Evolutionary conservation across 495 filamentous ascomycete genomes (phyloP).

Genomic region (Barbatosphaeria neglecta): DNA sequence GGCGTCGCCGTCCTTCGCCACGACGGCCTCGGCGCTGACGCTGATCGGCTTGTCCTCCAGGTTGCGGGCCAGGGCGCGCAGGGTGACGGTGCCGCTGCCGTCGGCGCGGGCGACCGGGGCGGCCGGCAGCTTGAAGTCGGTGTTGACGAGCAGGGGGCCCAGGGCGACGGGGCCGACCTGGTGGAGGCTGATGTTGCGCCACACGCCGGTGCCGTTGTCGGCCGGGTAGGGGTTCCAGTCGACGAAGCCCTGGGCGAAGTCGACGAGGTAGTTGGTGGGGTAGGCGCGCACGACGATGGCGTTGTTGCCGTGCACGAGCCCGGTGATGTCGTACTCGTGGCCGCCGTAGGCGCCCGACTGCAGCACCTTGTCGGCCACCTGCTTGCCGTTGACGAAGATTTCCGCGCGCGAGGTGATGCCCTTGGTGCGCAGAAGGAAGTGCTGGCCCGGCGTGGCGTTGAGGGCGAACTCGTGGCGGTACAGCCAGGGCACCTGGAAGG

Average conservation of each 20-base stretch:
- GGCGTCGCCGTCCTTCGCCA: slow-evolving; percentile 17
- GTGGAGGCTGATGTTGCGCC: slow-evolving; percentile 48
- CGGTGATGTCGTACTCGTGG: slow-evolving; percentile 41
- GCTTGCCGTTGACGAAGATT: slow-evolving; percentile 47
- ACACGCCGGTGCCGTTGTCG: slow-evolving; percentile 48
- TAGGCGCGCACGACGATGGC: slow-evolving; percentile 41
- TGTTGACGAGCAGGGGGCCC: slow-evolving; percentile 36
- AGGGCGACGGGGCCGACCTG: slow-evolving; percentile 44
- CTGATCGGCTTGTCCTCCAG: slow-evolving; percentile 24
- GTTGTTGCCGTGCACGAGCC: slow-evolving; percentile 26
- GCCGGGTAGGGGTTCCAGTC: slow-evolving; percentile 57
- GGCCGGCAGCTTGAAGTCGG: slow-evolving; percentile 22
- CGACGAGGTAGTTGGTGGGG: slow-evolving; percentile 47
- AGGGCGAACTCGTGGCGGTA: slow-evolving; percentile 48
- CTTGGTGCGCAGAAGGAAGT: slow-evolving; percentile 43
- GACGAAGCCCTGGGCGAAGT: slow-evolving; percentile 49
- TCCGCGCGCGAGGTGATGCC: slow-evolving; percentile 52
- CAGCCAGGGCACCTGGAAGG: slow-evolving; percentile 47
- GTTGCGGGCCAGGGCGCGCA: slow-evolving; percentile 40
- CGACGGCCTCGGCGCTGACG: slow-evolving; percentile 24
- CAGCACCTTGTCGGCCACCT: slow-evolving; percentile 31
- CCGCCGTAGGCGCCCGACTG: slow-evolving; percentile 50
- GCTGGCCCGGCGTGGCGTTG: slow-evolving; percentile 20
- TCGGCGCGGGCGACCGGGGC: too few relatives aligned
- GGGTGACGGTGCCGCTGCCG: slow-evolving; percentile 25